Conservation (phyloP, 331 rosid species). For the Pyracantha coccinea region DNA sequence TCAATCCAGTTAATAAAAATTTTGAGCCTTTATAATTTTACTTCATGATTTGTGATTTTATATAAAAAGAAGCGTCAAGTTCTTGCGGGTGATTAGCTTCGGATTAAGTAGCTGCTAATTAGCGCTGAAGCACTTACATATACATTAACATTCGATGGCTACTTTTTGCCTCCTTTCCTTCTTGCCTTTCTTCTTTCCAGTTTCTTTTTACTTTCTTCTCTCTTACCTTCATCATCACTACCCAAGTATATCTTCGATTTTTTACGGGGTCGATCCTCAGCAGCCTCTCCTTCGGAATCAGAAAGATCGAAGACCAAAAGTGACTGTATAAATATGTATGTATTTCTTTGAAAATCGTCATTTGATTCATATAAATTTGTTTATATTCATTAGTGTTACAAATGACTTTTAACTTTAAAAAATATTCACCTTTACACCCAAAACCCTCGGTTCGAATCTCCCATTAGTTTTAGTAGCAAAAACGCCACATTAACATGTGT, state of each 20-base stretch:
- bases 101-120: too few species aligned
- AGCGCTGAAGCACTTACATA: background rate
- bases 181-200: constrained; percentile 10
- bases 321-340: too few species aligned
- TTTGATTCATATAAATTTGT: too few species aligned
- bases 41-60: background rate
- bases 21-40: background rate
- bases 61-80: background rate
- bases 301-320: too few species aligned
- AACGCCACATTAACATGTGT: too few species aligned
- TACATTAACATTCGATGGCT: background rate
- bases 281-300: constrained; percentile 42
- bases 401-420: too few species aligned
- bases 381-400: too few species aligned
- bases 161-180: background rate
- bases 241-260: constrained; percentile 48
- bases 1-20: background rate
- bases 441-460: too few species aligned
- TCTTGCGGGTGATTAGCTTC: too few species aligned
- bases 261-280: constrained; percentile 25
- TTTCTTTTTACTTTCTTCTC: constrained; percentile 17
- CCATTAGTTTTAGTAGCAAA: too few species aligned
- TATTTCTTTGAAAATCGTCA: background rate
- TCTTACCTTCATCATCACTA: constrained; percentile 51
- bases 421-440: too few species aligned